Base-by-base conservation (phyloP, 495 filamentous ascomycete genomes). In the Opeltia flavorubescens region DNA sequence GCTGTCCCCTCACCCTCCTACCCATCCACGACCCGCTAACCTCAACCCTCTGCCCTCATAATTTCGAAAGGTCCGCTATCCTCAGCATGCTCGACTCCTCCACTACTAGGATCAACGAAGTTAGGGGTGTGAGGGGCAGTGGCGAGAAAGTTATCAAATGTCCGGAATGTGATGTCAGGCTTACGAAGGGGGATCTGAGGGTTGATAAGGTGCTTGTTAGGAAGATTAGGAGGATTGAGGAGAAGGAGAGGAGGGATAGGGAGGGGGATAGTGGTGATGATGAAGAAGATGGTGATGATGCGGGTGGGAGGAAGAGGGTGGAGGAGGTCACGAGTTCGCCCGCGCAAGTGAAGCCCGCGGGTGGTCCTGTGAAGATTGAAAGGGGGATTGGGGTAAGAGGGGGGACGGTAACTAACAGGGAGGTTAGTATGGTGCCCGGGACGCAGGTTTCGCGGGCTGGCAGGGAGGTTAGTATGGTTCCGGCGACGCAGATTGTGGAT, bases 41-140 rank as follows among this genome's bases (percentile, higher is more conserved):
- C n/a, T 86, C 77, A 60, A 72, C 63, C 3, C 81, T 82, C 53
- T 95, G 88, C 66, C 78, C 74, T 7, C 88, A 95, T 59, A 84
- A 74, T 7, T 94, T 94, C 60, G 82, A 95, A 62, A 80, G 75
- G 52, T 54, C 62, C 2, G 84, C 84, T 5, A 85, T 94, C 47
- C 24, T 75, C 29, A 66, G 74, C 12, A 81, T 84, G 64, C 74
- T 93, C 29, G 40, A 53, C 3, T 47, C 52, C 18, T 73, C 65
- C 42, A 6, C 25, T 11, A 11, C 40, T 5, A 23, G 27, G 15
- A 13, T 40, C 1, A 23, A 57, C 12, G 51, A 55, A 0, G 52
- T 41, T 2, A 46, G 53, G 0, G 49, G 58, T 4, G 51, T 46
- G 2, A 54, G 57, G 0, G 47, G 62, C 6, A 50, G 58, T 8